Evolutionary conservation across 73 alveolate genomes (phyloP).

Genomic region (Uronychia setigera): DNA sequence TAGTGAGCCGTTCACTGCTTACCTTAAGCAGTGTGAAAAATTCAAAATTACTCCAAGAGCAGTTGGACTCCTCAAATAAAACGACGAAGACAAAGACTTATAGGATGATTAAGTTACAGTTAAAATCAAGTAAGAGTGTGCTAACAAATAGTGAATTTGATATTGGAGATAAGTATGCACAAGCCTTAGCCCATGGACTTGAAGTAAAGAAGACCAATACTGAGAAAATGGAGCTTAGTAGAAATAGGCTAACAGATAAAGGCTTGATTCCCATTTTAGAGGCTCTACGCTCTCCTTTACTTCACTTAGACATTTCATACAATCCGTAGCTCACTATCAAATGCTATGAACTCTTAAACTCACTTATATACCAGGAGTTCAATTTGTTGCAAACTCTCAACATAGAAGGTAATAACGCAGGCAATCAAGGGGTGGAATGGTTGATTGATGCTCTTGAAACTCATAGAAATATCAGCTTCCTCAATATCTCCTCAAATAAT

Average conservation of each 20-base stretch:
- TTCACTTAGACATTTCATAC: neutral
- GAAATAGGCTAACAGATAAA: neutral
- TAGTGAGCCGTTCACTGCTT: conserved; percentile 1
- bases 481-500: neutral
- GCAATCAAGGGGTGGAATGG: neutral
- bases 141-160: neutral
- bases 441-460: neutral
- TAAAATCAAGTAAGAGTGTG: neutral
- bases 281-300: neutral
- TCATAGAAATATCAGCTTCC: neutral
- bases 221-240: neutral
- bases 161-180: neutral
- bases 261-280: neutral
- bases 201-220: neutral
- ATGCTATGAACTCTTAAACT: neutral
- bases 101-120: neutral
- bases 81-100: neutral
- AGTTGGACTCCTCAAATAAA: neutral
- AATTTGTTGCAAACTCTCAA: neutral
- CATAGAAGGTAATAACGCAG: neutral
- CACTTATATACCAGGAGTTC: neutral
- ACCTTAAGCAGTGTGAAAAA: neutral
- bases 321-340: neutral
- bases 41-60: neutral
- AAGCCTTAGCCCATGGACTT: neutral